Conservation (phyloP, 495 filamentous ascomycete genomes). For the Penicillium macrosclerotiorum region DNA sequence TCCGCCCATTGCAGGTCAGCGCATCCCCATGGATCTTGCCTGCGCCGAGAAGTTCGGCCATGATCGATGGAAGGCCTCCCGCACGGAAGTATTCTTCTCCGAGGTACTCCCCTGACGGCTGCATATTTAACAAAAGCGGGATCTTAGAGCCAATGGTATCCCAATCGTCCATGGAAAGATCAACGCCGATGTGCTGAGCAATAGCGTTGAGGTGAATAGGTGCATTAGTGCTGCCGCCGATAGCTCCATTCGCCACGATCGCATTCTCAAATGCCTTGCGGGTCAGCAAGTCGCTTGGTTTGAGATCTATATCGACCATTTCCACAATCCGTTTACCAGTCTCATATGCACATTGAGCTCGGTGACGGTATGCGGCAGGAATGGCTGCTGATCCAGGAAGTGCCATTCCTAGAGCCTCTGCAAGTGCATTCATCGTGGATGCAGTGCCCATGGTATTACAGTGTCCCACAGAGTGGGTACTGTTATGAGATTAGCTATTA, state of each 20-base stretch:
- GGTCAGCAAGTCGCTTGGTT: conserved; percentile 56
- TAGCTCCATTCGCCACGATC: conserved; percentile 52
- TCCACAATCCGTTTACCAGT: conserved; percentile 54
- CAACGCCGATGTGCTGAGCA: conserved; percentile 52
- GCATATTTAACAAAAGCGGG: conserved; percentile 53
- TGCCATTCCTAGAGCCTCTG: conserved; percentile 56
- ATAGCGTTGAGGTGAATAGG: conserved; percentile 56
- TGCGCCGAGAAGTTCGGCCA: conserved; percentile 51
- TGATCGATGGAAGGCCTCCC: conserved; percentile 53
- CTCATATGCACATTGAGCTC: conserved; percentile 52
- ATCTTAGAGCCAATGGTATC: conserved; percentile 48
- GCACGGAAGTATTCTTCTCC: conserved; percentile 54
- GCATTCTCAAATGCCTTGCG: conserved; percentile 55
- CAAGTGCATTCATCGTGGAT: conserved; percentile 57
- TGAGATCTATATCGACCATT: conserved; percentile 52
- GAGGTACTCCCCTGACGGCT: conserved; percentile 51
- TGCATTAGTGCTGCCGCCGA: conserved; percentile 56
- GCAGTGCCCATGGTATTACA: conserved; percentile 60
- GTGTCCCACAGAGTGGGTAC: conserved; percentile 51
- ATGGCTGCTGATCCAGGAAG: conserved; percentile 54
- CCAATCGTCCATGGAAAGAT: conserved; percentile 53
- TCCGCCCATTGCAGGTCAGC: conserved; percentile 45
- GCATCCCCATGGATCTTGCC: conserved; percentile 39
- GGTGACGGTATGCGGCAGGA: conserved; percentile 51
- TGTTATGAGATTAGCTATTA: conserved; percentile 14